Evolutionary conservation across 2,329 filamentous ascomycete species (phyloP).

Genomic region (Trichoderma endophyticum): DNA sequence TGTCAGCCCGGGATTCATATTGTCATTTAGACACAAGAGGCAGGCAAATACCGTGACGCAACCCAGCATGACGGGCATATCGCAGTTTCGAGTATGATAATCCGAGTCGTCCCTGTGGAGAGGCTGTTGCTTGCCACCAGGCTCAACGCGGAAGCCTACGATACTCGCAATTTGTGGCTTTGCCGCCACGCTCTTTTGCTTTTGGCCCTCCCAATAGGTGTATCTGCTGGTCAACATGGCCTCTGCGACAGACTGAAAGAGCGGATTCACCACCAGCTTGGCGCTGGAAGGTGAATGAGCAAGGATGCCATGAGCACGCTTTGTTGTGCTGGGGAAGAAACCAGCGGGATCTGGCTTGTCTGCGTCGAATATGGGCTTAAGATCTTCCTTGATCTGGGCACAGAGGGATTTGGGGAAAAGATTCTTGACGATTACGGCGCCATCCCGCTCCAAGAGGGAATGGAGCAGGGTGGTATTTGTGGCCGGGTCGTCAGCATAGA

Average conservation of each 20-base stretch:
- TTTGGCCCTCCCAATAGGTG: constrained; percentile 36
- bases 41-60: constrained; percentile 27
- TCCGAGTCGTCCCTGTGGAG: constrained; percentile 37
- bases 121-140: constrained; percentile 38
- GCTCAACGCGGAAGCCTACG: constrained; percentile 38
- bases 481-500: constrained; percentile 24
- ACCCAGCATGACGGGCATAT: constrained; percentile 38
- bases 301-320: constrained; percentile 39
- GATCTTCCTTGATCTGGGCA: constrained; percentile 35
- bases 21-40: background rate
- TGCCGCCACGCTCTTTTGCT: constrained; percentile 29
- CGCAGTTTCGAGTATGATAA: constrained; percentile 31
- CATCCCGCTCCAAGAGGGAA: constrained; percentile 30
- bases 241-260: constrained; percentile 35
- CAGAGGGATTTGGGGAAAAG: constrained; percentile 33
- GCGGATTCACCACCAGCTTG: constrained; percentile 35
- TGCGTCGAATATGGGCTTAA: constrained; percentile 37
- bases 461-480: constrained; percentile 23
- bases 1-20: background rate
- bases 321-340: constrained; percentile 40
- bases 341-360: constrained; percentile 36
- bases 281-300: constrained; percentile 37
- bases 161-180: constrained; percentile 38
- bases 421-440: constrained; percentile 37
- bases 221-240: constrained; percentile 35